Evolutionary conservation across 371 early-diverging fungal species (phyloP), one percentile per base, ranked within the genome.

Genomic region (Mucor lusitanicus): DNA sequence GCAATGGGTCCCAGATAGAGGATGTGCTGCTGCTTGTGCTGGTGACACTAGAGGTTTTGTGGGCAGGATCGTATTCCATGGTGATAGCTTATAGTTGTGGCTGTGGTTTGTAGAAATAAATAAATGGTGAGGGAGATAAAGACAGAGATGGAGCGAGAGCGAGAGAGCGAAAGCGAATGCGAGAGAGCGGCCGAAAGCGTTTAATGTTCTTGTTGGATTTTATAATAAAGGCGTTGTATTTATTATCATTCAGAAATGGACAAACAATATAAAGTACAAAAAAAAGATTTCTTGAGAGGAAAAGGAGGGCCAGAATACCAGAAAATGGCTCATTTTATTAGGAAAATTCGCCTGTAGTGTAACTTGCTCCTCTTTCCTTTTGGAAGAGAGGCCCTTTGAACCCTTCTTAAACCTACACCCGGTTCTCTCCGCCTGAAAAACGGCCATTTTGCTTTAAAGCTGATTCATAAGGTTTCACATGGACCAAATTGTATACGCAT

Each of bases 11-110:
- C 73, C 69, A 72, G 40, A 61, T 48, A 54, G 64, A 70, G 13
- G 35, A n/a, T n/a, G 54, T 70, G 63, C 75, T 74, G 54, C 67
- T 74, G 21, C 33, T 19, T 23, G 54, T 70, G 62, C 75, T 74
- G 28, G 68, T 59, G 30, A 76, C 58, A 39, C 76, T 76, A 6
- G 76, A 70, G 11, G 76, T 56, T 64, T 76, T 76, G 42, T 73
- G 69, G 19, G 61, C 40, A 48, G 69, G 69, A 44, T 72, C 67
- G 58, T 67, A 68, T 58, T 79, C 76, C 76, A 74, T 65, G 48
- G 17, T 63, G 9, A 6, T 67, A 35, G 11, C 17, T 40, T 12
- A n/a, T 44, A 35, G 35, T 8, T 35, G 35, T 35, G 6, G 35
- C 9, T 35, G 35, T 5, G 35, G 35, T 30, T 30, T 2, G 30